Conservation (phyloP, 305 asterid genomes). For the Striga hermonthica region DNA sequence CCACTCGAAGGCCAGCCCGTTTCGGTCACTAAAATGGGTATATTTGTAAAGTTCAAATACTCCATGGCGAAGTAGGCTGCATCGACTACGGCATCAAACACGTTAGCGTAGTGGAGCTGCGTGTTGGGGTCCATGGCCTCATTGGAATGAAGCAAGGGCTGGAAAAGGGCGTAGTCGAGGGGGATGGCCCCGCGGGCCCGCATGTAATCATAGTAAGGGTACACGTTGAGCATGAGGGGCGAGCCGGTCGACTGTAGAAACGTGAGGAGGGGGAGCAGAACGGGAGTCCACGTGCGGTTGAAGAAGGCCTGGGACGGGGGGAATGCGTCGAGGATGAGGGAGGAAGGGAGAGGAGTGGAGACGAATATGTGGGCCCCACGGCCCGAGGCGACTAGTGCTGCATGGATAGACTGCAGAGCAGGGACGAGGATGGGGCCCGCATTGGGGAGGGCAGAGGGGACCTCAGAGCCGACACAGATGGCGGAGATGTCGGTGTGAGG, state of each 20-base stretch:
- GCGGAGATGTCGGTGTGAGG: conserved; percentile 82
- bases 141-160: conserved; percentile 63
- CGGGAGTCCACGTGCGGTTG: conserved; percentile 63
- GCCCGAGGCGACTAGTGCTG: conserved; percentile 72
- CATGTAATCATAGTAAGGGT: conserved; percentile 75
- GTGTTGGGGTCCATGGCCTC: conserved; percentile 88
- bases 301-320: conserved; percentile 93
- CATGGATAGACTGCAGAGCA: conserved; percentile 67
- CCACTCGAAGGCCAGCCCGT: conserved; percentile 91
- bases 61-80: conserved; percentile 86
- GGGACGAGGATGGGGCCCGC: conserved; percentile 72
- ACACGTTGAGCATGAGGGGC: conserved; percentile 70
- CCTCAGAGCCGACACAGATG: conserved; percentile 76
- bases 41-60: conserved; percentile 65
- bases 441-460: conserved; percentile 63
- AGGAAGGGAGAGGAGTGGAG: conserved; percentile 71
- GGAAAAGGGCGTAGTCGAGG: conserved; percentile 77
- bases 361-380: conserved; percentile 70
- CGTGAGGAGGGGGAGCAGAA: conserved; percentile 54
- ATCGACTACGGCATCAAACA: conserved; percentile 77
- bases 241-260: conserved; percentile 66
- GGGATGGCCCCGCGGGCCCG: conserved; percentile 73
- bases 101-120: conserved; percentile 68
- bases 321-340: conserved; percentile 76
- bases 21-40: conserved; percentile 73